phyloP scores from a whole-genome alignment of 305 asterid genomes.

The Fraxinus floribunda region DNA sequence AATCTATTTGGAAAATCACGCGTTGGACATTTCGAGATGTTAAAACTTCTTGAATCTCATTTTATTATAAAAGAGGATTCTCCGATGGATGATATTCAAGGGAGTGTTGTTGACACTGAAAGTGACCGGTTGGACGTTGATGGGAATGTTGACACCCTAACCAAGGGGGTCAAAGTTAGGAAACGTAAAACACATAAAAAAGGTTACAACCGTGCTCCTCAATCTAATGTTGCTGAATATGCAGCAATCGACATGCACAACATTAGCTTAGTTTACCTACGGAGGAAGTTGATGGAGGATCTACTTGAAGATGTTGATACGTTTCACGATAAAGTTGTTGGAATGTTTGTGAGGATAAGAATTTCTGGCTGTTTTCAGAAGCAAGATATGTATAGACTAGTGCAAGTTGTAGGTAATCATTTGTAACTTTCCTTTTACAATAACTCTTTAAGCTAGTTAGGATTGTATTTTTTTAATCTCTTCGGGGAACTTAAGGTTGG shows the following conservation, averaged over 20 bases:
- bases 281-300: background rate
- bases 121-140: background rate
- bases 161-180: background rate
- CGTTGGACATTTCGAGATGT: conserved; percentile 99
- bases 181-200: background rate
- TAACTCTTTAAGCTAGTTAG: background rate
- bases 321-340: background rate
- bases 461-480: background rate
- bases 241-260: background rate
- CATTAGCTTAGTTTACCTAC: background rate
- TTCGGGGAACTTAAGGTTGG: background rate
- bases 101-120: background rate
- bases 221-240: background rate
- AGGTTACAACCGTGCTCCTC: background rate
- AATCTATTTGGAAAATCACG: conserved; percentile 89
- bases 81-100: conserved; percentile 25
- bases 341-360: background rate
- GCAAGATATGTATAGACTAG: background rate
- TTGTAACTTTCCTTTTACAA: background rate
- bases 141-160: background rate
- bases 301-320: background rate
- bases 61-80: conserved; percentile 68
- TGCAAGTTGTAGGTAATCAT: background rate
- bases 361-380: background rate
- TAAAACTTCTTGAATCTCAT: conserved; percentile 95